phyloP scores from a whole-genome alignment of 805 yeast genomes.

The Nakazawaea holstii region DNA sequence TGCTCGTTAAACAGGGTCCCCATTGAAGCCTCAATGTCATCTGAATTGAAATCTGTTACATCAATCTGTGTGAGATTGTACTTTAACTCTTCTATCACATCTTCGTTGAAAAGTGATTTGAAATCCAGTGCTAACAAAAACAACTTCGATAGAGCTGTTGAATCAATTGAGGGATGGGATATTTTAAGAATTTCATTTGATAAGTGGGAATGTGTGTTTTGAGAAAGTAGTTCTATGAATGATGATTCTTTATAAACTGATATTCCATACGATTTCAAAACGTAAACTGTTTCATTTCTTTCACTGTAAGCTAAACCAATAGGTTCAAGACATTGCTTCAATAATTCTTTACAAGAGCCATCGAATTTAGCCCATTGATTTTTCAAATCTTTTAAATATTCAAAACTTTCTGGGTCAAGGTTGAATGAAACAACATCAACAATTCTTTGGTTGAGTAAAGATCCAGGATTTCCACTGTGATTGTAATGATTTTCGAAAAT shows the following conservation, averaged over 20 bases:
- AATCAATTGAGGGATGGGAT: background rate
- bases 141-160: conserved; percentile 15
- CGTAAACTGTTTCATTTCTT: conserved; percentile 22
- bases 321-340: conserved; percentile 54
- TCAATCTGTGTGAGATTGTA: conserved; percentile 12
- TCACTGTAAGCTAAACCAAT: conserved; percentile 41
- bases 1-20: conserved; percentile 33
- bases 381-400: conserved; percentile 30
- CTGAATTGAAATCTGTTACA: conserved; percentile 26
- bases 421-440: conserved; percentile 13
- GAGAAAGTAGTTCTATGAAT: conserved; percentile 26
- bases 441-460: background rate
- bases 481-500: conserved; percentile 42
- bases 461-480: background rate
- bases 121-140: conserved; percentile 28
- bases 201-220: conserved; percentile 17
- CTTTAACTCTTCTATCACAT: conserved; percentile 22
- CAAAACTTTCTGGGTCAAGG: conserved; percentile 22
- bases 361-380: conserved; percentile 67
- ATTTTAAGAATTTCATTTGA: background rate
- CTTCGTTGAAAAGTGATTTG: conserved; percentile 31
- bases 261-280: conserved; percentile 29
- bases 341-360: conserved; percentile 66
- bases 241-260: conserved; percentile 30
- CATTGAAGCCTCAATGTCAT: conserved; percentile 29